These are phyloP conservation scores for Colletotrichum lentis DNA, from an alignment of 2,329 filamentous ascomycete species.

Conservation along the genomic window DNA sequence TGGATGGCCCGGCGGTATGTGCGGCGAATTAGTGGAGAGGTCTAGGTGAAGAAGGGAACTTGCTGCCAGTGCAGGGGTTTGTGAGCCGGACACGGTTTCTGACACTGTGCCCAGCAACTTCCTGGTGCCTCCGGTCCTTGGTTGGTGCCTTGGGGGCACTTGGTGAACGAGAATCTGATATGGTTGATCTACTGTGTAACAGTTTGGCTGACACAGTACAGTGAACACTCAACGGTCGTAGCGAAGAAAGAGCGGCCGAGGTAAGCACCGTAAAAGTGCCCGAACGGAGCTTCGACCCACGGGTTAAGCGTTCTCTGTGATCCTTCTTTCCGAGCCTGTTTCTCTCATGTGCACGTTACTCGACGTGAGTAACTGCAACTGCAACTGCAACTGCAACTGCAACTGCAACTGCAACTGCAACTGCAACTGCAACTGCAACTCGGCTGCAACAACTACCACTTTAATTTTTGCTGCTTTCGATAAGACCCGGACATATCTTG, in stretches of 20 bases:
- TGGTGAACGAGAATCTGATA: neutral
- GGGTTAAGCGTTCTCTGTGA: too few relatives aligned
- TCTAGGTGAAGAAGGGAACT: constrained; percentile 32
- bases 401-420: too few relatives aligned
- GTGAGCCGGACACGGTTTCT: neutral
- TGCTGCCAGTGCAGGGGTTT: constrained; percentile 1
- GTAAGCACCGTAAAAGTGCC: constrained; percentile 29
- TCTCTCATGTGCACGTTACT: neutral
- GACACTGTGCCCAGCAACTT: constrained; percentile 7
- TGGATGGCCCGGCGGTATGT: constrained; percentile 61
- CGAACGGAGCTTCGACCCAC: constrained; percentile 15
- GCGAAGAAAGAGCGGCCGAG: constrained; percentile 33
- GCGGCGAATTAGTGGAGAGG: constrained; percentile 67
- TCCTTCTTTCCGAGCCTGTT: too few relatives aligned
- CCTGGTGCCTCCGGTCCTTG: too few relatives aligned
- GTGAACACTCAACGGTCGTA: neutral
- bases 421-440: neutral
- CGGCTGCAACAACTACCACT: neutral
- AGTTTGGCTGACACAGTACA: neutral
- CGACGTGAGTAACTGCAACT: neutral
- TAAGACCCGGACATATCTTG: neutral
- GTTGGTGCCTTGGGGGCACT: too few relatives aligned
- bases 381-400: too few relatives aligned
- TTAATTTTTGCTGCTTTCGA: neutral
- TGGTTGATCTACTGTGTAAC: constrained; percentile 6